phyloP scores from a whole-genome alignment of 148 eudicot genomes.

The Rhododendron simsii region DNA sequence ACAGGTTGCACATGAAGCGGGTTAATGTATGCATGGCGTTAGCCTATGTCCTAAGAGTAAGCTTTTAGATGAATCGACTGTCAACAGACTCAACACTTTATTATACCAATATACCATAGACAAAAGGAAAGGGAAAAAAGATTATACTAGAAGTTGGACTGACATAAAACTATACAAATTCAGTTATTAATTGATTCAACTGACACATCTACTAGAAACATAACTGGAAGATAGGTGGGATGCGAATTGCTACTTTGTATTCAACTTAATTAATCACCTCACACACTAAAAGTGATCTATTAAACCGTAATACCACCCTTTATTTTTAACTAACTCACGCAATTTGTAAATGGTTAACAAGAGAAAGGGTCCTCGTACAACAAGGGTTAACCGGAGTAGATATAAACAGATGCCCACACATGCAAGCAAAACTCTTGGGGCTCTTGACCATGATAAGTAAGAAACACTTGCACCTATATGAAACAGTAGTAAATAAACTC shows the following conservation, averaged over 20 bases:
- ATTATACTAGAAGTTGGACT: background rate
- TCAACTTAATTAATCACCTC: background rate
- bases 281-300: background rate
- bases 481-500: background rate
- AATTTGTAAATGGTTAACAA: background rate
- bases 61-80: background rate
- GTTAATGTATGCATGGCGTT: background rate
- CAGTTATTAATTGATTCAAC: background rate
- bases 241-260: background rate
- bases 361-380: background rate
- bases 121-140: background rate
- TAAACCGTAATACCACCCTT: background rate
- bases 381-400: background rate
- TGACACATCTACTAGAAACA: background rate
- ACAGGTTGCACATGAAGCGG: background rate
- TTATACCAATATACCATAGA: background rate
- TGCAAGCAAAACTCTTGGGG: background rate
- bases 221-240: background rate
- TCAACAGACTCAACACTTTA: background rate
- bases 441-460: background rate
- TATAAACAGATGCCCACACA: constrained; percentile 5
- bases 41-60: background rate
- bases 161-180: background rate
- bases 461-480: background rate
- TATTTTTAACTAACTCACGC: background rate